phyloP scores from a whole-genome alignment of 768 basidiomycete genomes.

The Panaeolus cyanescens region DNA sequence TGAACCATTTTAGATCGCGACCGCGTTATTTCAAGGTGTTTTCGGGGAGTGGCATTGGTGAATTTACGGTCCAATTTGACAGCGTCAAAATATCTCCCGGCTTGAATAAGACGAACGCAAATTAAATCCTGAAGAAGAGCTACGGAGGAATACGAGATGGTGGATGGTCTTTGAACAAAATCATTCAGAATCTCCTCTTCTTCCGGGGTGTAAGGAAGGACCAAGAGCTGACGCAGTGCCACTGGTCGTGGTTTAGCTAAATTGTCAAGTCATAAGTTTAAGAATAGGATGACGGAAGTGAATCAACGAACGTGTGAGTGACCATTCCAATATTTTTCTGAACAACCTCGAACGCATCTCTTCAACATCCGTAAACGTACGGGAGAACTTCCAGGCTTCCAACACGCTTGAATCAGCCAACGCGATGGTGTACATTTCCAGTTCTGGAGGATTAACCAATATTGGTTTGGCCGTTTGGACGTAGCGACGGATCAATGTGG shows the following conservation, averaged over 20 bases:
- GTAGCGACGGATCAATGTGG: slow-evolving; percentile 68
- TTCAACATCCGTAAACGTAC: slow-evolving; percentile 64
- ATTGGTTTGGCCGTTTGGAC: slow-evolving; percentile 75
- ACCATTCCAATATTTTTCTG: slow-evolving; percentile 65
- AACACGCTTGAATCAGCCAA: slow-evolving; percentile 63
- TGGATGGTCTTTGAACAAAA: slow-evolving; percentile 37
- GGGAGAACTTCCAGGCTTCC: slow-evolving; percentile 78
- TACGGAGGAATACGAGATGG: slow-evolving; percentile 47
- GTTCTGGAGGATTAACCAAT: slow-evolving; percentile 67
- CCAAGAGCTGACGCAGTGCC: slow-evolving; percentile 62
- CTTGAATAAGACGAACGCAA: slow-evolving; percentile 75
- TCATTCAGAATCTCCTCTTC: slow-evolving; percentile 62
- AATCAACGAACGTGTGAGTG: slow-evolving; percentile 60
- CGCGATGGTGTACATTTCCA: slow-evolving; percentile 70
- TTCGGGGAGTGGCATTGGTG: slow-evolving; percentile 39
- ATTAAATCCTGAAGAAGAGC: slow-evolving; percentile 75
- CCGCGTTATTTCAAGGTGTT: slow-evolving; percentile 39
- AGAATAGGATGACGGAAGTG: background rate
- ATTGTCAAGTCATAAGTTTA: slow-evolving; percentile 6
- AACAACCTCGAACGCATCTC: slow-evolving; percentile 56
- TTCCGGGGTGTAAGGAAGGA: slow-evolving; percentile 63
- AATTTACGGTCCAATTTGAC: slow-evolving; percentile 75
- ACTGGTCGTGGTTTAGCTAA: slow-evolving; percentile 60
- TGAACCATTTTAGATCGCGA: slow-evolving; percentile 72
- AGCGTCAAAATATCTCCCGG: slow-evolving; percentile 69